A percentile compares a stretch with the other conserved stretches of the same genome.
Evolutionary conservation across 805 yeast species (phyloP).

Genomic region (Metschnikowia dekortorum): DNA sequence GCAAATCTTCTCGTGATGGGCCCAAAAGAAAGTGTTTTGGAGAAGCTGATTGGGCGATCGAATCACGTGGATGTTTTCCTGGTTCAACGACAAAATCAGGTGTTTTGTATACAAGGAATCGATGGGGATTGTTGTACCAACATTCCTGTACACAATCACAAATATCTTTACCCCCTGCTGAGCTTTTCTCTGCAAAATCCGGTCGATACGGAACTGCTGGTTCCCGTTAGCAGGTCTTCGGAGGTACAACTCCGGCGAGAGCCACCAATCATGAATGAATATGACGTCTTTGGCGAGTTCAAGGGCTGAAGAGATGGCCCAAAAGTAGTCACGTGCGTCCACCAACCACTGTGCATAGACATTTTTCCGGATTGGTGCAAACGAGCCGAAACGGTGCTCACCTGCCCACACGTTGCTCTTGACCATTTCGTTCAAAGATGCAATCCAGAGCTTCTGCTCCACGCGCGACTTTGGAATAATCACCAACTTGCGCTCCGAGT

Average conservation of each 20-base stretch:
- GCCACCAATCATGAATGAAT: constrained; percentile 98
- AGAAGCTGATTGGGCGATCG: constrained; percentile 94
- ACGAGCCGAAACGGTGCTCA: constrained; percentile 74
- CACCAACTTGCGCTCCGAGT: constrained; percentile 73
- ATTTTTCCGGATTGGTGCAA: constrained; percentile 85
- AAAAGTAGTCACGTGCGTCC: constrained; percentile 92
- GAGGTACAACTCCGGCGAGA: constrained; percentile 87
- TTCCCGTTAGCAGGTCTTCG: constrained; percentile 94
- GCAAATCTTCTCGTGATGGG: constrained; percentile 93
- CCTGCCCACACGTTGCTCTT: constrained; percentile 67
- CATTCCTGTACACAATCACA: constrained; percentile 88
- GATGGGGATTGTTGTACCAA: constrained; percentile 86
- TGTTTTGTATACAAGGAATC: constrained; percentile 95
- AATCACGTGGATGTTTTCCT: constrained; percentile 77
- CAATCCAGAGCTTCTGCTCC: constrained; percentile 69
- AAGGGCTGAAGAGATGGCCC: constrained; percentile 92
- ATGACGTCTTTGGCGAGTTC: constrained; percentile 92
- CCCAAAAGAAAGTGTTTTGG: constrained; percentile 96
- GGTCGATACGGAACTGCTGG: constrained; percentile 88
- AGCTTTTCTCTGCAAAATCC: constrained; percentile 84
- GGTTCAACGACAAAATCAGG: constrained; percentile 76
- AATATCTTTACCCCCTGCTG: constrained; percentile 92
- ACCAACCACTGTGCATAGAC: constrained; percentile 96
- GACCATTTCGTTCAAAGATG: constrained; percentile 67
- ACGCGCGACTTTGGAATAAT: constrained; percentile 63